These are phyloP conservation scores for Fusarium compactum DNA, from an alignment of 2,329 filamentous ascomycete genomes.

Conservation along the genomic window DNA sequence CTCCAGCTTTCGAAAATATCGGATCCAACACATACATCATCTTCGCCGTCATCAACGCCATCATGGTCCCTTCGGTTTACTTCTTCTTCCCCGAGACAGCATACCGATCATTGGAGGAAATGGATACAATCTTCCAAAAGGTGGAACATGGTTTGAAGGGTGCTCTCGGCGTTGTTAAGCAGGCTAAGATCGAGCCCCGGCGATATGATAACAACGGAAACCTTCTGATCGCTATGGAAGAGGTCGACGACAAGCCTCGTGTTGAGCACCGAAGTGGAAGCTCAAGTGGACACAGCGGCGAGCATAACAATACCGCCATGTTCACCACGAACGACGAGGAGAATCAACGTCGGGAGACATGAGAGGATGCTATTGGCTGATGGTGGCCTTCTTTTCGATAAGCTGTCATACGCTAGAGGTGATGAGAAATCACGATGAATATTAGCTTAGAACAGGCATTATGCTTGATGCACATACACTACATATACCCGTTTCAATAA, in stretches of 20 bases:
- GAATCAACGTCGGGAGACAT: conserved; percentile 47
- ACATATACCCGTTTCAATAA: conserved; percentile 33
- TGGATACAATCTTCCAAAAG: conserved; percentile 73
- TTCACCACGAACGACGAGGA: conserved; percentile 53
- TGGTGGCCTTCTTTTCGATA: not conserved
- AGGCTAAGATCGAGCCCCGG: conserved; percentile 61
- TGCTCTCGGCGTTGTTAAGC: conserved; percentile 53
- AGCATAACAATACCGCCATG: conserved; percentile 41
- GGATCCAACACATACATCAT: conserved; percentile 72
- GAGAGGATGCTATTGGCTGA: not conserved
- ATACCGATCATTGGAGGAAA: conserved; percentile 73
- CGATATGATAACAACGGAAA: conserved; percentile 71
- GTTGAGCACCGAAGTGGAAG: conserved; percentile 48
- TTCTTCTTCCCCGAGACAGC: conserved; percentile 75
- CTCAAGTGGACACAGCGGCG: conserved; percentile 43
- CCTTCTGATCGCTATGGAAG: conserved; percentile 62
- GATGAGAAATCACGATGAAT: not conserved
- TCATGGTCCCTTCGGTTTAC: conserved; percentile 68
- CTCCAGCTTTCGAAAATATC: conserved; percentile 68
- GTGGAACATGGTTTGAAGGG: conserved; percentile 57
- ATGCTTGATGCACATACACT: conserved; percentile 5
- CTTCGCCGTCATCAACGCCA: conserved; percentile 74
- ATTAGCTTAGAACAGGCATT: not conserved
- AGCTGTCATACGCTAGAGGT: conserved; percentile 1
- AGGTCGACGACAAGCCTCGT: conserved; percentile 54